A percentile compares a stretch with the other conserved stretches of the same genome.
Conservation (phyloP, 2,329 filamentous ascomycete species). For the Penicillium sp. region DNA sequence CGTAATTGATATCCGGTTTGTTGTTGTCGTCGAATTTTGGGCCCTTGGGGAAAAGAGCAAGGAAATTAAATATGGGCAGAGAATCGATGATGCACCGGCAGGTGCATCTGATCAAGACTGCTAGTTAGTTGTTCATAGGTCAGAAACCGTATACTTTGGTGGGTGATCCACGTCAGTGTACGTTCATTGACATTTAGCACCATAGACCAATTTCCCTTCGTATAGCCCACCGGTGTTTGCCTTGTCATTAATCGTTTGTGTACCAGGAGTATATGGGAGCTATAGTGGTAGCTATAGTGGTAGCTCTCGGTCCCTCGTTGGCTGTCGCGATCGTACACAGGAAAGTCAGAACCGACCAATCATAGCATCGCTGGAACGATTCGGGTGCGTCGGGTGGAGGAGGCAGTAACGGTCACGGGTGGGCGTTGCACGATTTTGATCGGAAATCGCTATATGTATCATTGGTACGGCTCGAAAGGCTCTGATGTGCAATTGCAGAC, state of each 20-base stretch:
- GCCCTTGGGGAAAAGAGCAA: too few relatives aligned
- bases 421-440: background rate
- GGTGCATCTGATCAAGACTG: too few relatives aligned
- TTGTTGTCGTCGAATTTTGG: too few relatives aligned
- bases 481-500: background rate
- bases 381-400: constrained; percentile 4
- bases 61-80: too few relatives aligned
- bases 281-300: background rate
- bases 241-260: background rate
- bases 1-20: too few relatives aligned
- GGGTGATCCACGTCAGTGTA: background rate
- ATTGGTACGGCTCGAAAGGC: too few relatives aligned
- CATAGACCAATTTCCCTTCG: background rate
- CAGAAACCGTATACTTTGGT: too few relatives aligned
- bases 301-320: background rate
- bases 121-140: too few relatives aligned
- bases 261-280: background rate
- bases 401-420: background rate
- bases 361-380: background rate
- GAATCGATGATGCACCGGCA: too few relatives aligned
- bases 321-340: background rate
- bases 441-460: background rate
- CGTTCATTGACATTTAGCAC: background rate
- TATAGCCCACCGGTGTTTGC: background rate
- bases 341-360: background rate